Percentiles rank a stretch among this genome's conserved stretches.
These are phyloP conservation scores for Exophiala phaeomuriformis DNA, from an alignment of 2,329 filamentous ascomycete genomes.

Conservation along the genomic window DNA sequence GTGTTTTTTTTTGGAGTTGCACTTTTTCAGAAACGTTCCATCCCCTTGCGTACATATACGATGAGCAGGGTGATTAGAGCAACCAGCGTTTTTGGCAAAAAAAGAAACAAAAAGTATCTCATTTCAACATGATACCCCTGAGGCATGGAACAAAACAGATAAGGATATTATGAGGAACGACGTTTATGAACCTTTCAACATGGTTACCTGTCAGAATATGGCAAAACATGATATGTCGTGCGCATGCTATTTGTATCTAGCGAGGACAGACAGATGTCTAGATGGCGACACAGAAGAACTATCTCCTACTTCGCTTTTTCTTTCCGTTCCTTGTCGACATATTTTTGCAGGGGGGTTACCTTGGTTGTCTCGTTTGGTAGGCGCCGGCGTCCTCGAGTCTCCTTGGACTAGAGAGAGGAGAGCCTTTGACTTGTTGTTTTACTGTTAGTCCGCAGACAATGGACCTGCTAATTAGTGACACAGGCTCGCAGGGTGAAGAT, in stretches of 20 bases:
- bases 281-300: background rate
- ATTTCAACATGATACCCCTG: constrained; percentile 25
- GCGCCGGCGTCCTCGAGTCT: too few relatives aligned
- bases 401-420: too few relatives aligned
- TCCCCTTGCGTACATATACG: background rate
- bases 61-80: background rate
- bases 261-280: background rate
- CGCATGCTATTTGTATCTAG: background rate
- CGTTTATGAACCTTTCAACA: constrained; percentile 13
- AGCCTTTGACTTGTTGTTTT: too few relatives aligned
- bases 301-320: background rate
- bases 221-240: background rate
- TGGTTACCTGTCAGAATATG: constrained; percentile 3
- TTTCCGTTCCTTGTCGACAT: too few relatives aligned
- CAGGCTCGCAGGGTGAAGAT: too few relatives aligned
- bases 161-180: constrained; percentile 20
- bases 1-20: background rate
- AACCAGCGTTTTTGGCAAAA: background rate
- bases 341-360: too few relatives aligned
- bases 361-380: too few relatives aligned
- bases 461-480: too few relatives aligned
- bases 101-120: constrained; percentile 12
- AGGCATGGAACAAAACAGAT: constrained; percentile 6
- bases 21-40: background rate
- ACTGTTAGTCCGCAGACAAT: too few relatives aligned